phyloP scores from a whole-genome alignment of 2,329 filamentous ascomycete species.

The Sarocladium oryzae region DNA sequence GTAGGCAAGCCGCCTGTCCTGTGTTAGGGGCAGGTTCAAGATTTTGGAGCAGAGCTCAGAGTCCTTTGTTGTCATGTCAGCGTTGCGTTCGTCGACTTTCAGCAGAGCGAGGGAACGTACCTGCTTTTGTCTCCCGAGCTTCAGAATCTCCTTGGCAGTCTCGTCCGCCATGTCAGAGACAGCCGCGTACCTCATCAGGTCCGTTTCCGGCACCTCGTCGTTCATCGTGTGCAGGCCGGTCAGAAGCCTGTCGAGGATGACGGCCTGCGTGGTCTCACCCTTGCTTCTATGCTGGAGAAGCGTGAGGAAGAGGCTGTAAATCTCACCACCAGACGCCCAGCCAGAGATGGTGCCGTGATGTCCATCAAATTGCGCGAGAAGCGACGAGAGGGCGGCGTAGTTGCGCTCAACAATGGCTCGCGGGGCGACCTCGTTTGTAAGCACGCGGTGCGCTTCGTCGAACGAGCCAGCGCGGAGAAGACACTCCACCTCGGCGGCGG shows the following conservation, averaged over 20 bases:
- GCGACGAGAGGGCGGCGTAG: conserved; percentile 59
- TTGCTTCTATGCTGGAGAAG: conserved; percentile 40
- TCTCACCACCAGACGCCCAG: conserved; percentile 73
- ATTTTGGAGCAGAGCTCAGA: conserved; percentile 36
- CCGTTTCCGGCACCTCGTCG: conserved; percentile 32
- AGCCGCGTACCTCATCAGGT: conserved; percentile 58
- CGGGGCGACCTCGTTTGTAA: conserved; percentile 76
- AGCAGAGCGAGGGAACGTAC: conserved; percentile 32
- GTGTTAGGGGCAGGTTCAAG: conserved; percentile 59
- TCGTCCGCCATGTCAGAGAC: conserved; percentile 75
- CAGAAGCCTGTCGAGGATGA: conserved; percentile 50
- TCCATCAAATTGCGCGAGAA: conserved; percentile 66
- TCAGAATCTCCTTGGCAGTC: conserved; percentile 60
- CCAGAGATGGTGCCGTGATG: conserved; percentile 56
- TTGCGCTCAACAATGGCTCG: conserved; percentile 76
- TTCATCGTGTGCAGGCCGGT: conserved; percentile 50
- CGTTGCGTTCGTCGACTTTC: not conserved
- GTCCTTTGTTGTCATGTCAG: conserved; percentile 23
- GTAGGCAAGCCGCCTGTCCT: conserved; percentile 65
- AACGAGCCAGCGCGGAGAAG: conserved; percentile 72
- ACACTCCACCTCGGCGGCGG: conserved; percentile 66
- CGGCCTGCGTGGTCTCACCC: conserved; percentile 32
- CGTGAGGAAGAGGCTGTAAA: conserved; percentile 62
- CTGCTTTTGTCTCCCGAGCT: conserved; percentile 46
- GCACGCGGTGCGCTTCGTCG: conserved; percentile 76